Evolutionary conservation across 2,329 filamentous ascomycete genomes (phyloP).

Genomic region (Coniochaeta sp.): DNA sequence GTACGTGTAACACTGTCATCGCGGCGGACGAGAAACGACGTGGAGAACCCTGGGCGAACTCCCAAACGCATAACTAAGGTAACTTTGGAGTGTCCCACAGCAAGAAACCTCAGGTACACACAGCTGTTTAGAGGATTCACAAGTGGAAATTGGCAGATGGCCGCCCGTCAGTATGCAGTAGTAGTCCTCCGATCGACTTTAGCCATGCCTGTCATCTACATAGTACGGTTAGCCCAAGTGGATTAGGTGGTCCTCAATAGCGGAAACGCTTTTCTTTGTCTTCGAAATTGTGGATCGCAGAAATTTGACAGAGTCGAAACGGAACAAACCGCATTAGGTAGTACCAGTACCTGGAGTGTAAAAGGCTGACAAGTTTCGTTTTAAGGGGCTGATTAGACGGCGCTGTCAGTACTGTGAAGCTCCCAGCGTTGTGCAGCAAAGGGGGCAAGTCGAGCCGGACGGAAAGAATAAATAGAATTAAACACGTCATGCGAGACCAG

Average conservation of each 20-base stretch:
- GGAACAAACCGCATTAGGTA: no score
- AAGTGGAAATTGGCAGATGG: not conserved
- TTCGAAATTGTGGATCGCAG: not conserved
- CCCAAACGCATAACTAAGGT: no score
- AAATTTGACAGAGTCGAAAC: not conserved
- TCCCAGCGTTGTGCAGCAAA: not conserved
- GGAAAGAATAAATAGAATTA: not conserved
- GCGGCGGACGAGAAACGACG: not conserved
- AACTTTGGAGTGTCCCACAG: not conserved
- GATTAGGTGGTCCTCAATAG: no score
- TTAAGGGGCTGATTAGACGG: not conserved
- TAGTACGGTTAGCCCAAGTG: no score
- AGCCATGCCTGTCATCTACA: no score
- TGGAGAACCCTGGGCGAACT: not conserved
- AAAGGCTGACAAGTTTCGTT: not conserved
- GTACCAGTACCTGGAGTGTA: no score
- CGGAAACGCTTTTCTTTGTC: not conserved
- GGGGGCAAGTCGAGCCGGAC: not conserved
- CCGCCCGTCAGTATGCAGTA: not conserved
- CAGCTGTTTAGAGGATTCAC: not conserved
- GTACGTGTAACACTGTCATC: not conserved
- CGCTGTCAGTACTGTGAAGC: no score
- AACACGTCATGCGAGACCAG: not conserved
- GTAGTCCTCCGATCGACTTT: not conserved
- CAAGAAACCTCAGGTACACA: not conserved